These are phyloP conservation scores for Cladosporium cucumerinum DNA, from an alignment of 2,329 filamentous ascomycete genomes.

Conservation along the genomic window DNA sequence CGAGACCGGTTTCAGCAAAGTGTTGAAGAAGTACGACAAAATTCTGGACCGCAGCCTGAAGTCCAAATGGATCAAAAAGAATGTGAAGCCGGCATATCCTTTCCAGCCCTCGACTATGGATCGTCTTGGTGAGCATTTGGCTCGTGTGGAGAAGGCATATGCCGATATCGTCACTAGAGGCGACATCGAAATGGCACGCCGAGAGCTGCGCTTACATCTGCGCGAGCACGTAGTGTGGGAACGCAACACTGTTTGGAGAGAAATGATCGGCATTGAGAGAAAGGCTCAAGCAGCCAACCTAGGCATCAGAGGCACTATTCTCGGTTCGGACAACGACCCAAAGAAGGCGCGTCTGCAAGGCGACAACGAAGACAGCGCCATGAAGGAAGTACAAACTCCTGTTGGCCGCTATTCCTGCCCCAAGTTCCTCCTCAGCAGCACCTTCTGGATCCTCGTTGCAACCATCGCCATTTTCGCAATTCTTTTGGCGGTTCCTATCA, in stretches of 20 bases:
- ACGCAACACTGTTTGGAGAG: conserved; percentile 96
- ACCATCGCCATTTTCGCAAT: conserved; percentile 71
- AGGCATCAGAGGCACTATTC: conserved; percentile 70
- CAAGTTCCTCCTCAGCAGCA: conserved; percentile 77
- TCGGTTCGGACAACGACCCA: conserved; percentile 70
- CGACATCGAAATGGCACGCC: conserved; percentile 70
- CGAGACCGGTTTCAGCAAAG: conserved; percentile 92
- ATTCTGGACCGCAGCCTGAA: conserved; percentile 81
- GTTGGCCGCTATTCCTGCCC: conserved; percentile 74
- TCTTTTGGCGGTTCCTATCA: conserved; percentile 73
- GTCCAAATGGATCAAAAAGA: conserved; percentile 67
- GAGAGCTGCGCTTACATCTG: conserved; percentile 84
- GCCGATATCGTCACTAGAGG: conserved; percentile 78
- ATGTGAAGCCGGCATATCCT: conserved; percentile 75
- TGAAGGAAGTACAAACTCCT: conserved; percentile 73
- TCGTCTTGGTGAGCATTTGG: conserved; percentile 67
- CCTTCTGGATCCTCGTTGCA: conserved; percentile 70
- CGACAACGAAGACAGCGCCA: conserved; percentile 66
- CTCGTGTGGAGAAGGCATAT: conserved; percentile 74
- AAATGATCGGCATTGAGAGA: conserved; percentile 96
- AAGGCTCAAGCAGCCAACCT: conserved; percentile 92
- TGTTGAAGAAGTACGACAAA: conserved; percentile 98
- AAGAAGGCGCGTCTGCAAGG: conserved; percentile 73
- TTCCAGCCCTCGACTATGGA: conserved; percentile 73
- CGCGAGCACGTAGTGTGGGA: conserved; percentile 99